Conservation (phyloP, 306 rosid genomes). For the Canavalia gladiata region DNA sequence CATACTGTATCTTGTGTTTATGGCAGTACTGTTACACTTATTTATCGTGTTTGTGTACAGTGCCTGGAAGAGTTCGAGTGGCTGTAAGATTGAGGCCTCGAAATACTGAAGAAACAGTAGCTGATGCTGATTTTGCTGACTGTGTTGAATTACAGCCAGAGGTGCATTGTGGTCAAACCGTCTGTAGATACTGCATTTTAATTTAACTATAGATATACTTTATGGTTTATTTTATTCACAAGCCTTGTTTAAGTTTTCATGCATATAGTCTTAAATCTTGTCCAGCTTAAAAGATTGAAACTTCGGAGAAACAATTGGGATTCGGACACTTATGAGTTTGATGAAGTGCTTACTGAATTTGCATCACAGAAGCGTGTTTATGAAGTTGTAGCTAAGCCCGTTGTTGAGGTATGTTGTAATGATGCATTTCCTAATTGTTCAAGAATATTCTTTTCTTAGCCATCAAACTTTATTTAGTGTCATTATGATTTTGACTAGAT, state of each 20-base stretch:
- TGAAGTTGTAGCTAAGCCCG: constrained; percentile 99
- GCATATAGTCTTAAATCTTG: not conserved
- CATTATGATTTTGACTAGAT: constrained; percentile 30
- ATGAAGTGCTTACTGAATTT: constrained; percentile 89
- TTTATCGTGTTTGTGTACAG: constrained; percentile 53
- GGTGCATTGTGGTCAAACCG: constrained; percentile 55
- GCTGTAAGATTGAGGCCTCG: constrained; percentile 91
- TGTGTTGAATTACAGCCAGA: constrained; percentile 94
- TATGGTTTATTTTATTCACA: constrained; percentile 9
- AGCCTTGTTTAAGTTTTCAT: too few relatives aligned
- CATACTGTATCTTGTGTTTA: not conserved
- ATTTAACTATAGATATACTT: constrained; percentile 20
- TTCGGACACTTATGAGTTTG: constrained; percentile 89
- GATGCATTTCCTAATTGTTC: constrained; percentile 30
- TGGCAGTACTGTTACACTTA: constrained; percentile 27
- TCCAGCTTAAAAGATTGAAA: constrained; percentile 89
- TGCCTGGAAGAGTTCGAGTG: constrained; percentile 96
- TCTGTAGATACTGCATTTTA: constrained; percentile 24
- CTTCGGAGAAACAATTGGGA: constrained; percentile 98
- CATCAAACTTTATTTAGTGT: constrained; percentile 26
- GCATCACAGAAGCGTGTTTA: constrained; percentile 97
- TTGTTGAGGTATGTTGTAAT: constrained; percentile 78
- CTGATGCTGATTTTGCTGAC: constrained; percentile 94
- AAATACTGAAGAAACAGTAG: constrained; percentile 81
- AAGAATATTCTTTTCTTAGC: constrained; percentile 32